A percentile compares a stretch with the other conserved stretches of the same genome.
phyloP scores from a whole-genome alignment of 2,329 filamentous ascomycete species.

The Fusarium camptoceras region DNA sequence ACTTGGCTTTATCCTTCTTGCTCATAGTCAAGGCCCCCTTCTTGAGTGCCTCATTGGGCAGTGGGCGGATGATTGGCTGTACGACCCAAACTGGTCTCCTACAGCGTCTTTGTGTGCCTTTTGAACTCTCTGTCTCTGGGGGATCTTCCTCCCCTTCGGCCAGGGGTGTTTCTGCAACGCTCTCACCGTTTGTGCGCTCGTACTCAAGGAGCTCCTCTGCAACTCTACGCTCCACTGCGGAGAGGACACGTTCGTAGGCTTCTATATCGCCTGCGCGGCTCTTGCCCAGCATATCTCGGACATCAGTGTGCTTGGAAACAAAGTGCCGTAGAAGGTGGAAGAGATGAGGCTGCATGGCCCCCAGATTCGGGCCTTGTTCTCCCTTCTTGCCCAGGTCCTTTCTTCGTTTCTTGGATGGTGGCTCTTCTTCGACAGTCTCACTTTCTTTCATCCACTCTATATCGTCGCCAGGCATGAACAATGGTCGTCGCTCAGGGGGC shows the following conservation, averaged over 20 bases:
- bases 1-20: slow-evolving; percentile 72
- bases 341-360: slow-evolving; percentile 88
- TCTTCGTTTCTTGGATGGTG: slow-evolving; percentile 65
- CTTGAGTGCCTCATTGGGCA: slow-evolving; percentile 87
- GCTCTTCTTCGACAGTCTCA: slow-evolving; percentile 55
- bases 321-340: slow-evolving; percentile 91
- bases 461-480: slow-evolving; percentile 76
- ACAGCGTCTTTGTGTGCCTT: slow-evolving; percentile 77
- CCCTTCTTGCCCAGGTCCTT: slow-evolving; percentile 53
- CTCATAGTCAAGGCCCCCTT: slow-evolving; percentile 80
- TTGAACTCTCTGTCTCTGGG: slow-evolving; percentile 67
- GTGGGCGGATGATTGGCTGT: slow-evolving; percentile 85
- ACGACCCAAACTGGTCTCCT: slow-evolving; percentile 86
- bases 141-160: slow-evolving; percentile 51
- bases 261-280: slow-evolving; percentile 76
- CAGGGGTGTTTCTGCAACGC: slow-evolving; percentile 55
- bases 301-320: slow-evolving; percentile 81
- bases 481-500: slow-evolving; percentile 74
- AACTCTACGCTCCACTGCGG: slow-evolving; percentile 79
- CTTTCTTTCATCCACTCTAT: slow-evolving; percentile 58
- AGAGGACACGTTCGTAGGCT: slow-evolving; percentile 80
- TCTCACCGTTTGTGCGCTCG: slow-evolving; percentile 63
- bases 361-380: slow-evolving; percentile 71
- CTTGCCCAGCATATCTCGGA: slow-evolving; percentile 85
- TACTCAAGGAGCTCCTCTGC: slow-evolving; percentile 79